phyloP scores from a whole-genome alignment of 73 alveolate species.

The Paramecium sonneborni region DNA sequence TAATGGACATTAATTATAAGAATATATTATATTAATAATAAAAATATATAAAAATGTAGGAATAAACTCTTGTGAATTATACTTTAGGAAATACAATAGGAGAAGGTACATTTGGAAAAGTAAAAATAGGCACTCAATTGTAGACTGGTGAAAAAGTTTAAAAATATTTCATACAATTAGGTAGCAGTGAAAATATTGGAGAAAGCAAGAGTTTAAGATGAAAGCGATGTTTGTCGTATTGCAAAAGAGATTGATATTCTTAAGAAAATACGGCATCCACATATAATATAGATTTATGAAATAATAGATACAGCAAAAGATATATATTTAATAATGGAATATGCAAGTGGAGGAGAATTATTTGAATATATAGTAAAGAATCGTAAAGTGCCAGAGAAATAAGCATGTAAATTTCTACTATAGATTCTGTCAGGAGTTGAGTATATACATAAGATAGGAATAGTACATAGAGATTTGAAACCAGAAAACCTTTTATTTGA shows the following conservation, averaged over 20 bases:
- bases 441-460: slow-evolving; percentile 79
- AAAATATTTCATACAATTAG: neutral
- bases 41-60: neutral
- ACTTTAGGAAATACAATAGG: neutral
- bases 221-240: slow-evolving; percentile 81
- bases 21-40: no score
- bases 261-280: slow-evolving; percentile 83
- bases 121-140: slow-evolving; percentile 48
- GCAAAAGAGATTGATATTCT: slow-evolving; percentile 85
- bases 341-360: slow-evolving; percentile 75
- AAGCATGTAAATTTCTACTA: slow-evolving; percentile 82
- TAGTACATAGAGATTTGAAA: slow-evolving; percentile 93
- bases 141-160: slow-evolving; percentile 54
- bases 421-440: slow-evolving; percentile 83
- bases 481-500: slow-evolving; percentile 97
- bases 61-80: neutral
- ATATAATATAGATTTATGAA: slow-evolving; percentile 83
- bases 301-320: slow-evolving; percentile 66
- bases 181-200: slow-evolving; percentile 88
- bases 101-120: slow-evolving; percentile 64
- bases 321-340: slow-evolving; percentile 69
- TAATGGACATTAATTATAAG: no score
- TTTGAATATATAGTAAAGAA: slow-evolving; percentile 70
- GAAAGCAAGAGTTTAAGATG: slow-evolving; percentile 81
- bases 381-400: slow-evolving; percentile 74